Evolutionary conservation across 352 stramenopile species (phyloP).

Genomic region (Phytophthora melonis): DNA sequence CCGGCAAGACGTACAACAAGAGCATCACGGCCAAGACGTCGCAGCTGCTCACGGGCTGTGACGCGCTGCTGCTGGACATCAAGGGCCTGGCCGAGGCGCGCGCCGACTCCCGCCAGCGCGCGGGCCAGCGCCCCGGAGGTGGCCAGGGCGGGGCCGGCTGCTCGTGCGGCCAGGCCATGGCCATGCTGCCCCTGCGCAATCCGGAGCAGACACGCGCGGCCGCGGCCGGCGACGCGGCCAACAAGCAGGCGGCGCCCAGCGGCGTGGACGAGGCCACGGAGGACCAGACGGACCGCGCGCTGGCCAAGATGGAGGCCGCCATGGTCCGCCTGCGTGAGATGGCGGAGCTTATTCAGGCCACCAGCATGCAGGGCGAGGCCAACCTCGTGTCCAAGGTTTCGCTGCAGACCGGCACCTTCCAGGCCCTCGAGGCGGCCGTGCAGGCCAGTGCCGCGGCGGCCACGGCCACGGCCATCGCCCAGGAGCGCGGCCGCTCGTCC

Average conservation of each 20-base stretch:
- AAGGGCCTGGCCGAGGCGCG: conserved; percentile 74
- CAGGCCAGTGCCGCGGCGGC: conserved; percentile 71
- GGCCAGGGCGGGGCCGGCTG: conserved; percentile 52
- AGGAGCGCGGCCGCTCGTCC: conserved; percentile 68
- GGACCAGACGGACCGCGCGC: conserved; percentile 81
- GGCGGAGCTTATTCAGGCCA: conserved; percentile 83
- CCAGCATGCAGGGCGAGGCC: conserved; percentile 86
- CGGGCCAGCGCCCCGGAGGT: conserved; percentile 31
- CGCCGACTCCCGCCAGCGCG: conserved; percentile 57
- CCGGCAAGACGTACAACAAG: conserved; percentile 89
- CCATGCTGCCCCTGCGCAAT: conserved; percentile 61
- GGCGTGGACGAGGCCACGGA: conserved; percentile 71
- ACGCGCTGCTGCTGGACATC: conserved; percentile 77
- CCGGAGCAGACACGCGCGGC: conserved; percentile 23
- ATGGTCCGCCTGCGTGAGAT: conserved; percentile 78
- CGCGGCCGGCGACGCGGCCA: conserved; percentile 15
- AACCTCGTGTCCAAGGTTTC: conserved; percentile 83
- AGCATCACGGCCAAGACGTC: conserved; percentile 86
- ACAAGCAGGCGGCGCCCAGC: conserved; percentile 11
- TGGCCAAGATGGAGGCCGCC: conserved; percentile 80
- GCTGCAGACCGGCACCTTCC: conserved; percentile 64
- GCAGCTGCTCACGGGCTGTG: conserved; percentile 79
- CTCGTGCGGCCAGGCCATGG: conserved; percentile 65
- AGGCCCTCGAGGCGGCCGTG: conserved; percentile 63
- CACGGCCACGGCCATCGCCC: conserved; percentile 74